A percentile compares a stretch with the other conserved stretches of the same genome.
phyloP scores from a whole-genome alignment of 179 eudicot species.

The Silene noctiflora region DNA sequence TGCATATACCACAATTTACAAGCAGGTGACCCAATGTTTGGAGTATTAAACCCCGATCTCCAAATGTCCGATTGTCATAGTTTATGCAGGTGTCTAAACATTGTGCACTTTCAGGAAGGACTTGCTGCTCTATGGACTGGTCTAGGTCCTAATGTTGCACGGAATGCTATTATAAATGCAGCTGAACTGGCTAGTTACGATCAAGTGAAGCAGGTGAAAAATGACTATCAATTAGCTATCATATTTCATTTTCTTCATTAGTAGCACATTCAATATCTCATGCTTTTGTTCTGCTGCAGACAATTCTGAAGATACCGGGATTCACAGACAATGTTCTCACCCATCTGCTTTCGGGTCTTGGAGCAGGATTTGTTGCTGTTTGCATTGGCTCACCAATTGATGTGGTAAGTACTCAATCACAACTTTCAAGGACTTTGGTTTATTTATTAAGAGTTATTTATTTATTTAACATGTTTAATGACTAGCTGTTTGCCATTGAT shows the following conservation, averaged over 20 bases:
- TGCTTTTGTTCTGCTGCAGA: slow-evolving; percentile 39
- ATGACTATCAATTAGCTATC: background rate
- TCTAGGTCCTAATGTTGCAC: slow-evolving; percentile 86
- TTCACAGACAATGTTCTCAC: slow-evolving; percentile 85
- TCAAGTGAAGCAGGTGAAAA: slow-evolving; percentile 87
- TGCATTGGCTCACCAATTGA: slow-evolving; percentile 98
- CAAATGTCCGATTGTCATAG: background rate
- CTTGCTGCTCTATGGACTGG: slow-evolving; percentile 87
- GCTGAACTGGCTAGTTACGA: slow-evolving; percentile 98
- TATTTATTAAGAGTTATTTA: background rate
- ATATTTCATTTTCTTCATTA: background rate
- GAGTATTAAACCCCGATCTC: background rate
- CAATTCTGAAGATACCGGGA: slow-evolving; percentile 86
- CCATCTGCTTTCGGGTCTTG: slow-evolving; percentile 80
- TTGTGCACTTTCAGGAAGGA: slow-evolving; percentile 62
- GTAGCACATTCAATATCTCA: slow-evolving; percentile 12
- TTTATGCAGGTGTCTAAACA: slow-evolving; percentile 10
- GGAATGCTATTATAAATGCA: slow-evolving; percentile 95
- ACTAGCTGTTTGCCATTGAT: slow-evolving; percentile 5
- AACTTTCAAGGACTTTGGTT: background rate
- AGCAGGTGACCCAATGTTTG: slow-evolving; percentile 45
- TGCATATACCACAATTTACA: slow-evolving; percentile 83
- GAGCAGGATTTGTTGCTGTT: slow-evolving; percentile 93
- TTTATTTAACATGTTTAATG: background rate
- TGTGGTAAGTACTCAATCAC: slow-evolving; percentile 50